phyloP scores from a whole-genome alignment of 2,329 filamentous ascomycete species.

The Talaromyces amestolkiae region DNA sequence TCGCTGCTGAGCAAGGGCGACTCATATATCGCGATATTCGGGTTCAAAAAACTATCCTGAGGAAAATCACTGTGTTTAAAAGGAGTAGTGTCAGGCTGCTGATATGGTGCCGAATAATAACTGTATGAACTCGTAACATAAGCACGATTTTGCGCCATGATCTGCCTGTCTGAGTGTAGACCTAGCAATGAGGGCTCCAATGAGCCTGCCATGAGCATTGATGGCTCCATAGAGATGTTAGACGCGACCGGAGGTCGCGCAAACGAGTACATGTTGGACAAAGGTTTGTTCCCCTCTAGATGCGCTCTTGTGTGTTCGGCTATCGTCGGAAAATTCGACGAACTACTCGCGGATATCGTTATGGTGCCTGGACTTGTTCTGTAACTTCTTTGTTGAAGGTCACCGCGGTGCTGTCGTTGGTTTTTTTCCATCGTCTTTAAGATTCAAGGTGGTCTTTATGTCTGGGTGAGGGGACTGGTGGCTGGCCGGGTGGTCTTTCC shows the following conservation, averaged over 20 bases:
- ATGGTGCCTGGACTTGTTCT: background rate
- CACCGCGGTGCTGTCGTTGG: background rate
- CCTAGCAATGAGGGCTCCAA: background rate
- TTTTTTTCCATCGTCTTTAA: conserved; percentile 10
- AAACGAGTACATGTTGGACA: background rate
- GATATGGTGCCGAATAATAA: background rate
- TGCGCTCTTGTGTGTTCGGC: background rate
- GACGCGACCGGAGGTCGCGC: background rate
- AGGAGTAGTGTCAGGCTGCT: background rate
- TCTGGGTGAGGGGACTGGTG: background rate
- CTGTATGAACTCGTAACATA: background rate
- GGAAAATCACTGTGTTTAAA: background rate
- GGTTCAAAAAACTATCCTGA: background rate
- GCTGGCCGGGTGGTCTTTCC: background rate
- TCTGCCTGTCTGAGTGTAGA: background rate
- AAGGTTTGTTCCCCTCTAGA: background rate
- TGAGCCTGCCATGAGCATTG: conserved; percentile 9
- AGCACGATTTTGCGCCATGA: background rate
- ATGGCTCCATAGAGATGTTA: conserved; percentile 3
- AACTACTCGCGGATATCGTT: background rate
- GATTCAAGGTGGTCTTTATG: background rate
- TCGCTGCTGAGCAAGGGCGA: background rate
- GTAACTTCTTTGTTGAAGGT: background rate
- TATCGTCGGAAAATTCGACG: background rate
- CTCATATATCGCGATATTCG: background rate